Percentiles rank a stretch among this genome's conserved stretches.
phyloP scores from a whole-genome alignment of 306 rosid genomes.

The Glycine latifolia region DNA sequence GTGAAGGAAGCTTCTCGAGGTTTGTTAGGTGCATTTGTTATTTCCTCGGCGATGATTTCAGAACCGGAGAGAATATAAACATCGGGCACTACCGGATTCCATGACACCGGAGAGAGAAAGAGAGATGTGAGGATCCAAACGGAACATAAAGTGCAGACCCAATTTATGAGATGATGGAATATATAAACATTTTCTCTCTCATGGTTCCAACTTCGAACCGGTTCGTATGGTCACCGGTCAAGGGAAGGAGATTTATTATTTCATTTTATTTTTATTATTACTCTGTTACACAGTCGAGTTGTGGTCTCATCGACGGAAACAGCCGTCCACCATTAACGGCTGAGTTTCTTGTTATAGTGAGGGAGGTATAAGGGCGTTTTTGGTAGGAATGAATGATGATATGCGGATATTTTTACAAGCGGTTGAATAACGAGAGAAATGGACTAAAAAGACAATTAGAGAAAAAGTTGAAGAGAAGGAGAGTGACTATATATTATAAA shows the following conservation, averaged over 20 bases:
- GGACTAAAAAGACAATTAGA: no score
- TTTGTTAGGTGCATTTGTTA: slow-evolving; percentile 47
- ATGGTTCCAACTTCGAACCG: slow-evolving; percentile 48
- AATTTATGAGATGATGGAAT: slow-evolving; percentile 62
- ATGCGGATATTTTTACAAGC: no score
- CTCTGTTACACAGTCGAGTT: background rate
- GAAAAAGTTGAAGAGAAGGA: no score
- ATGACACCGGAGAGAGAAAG: slow-evolving; percentile 39
- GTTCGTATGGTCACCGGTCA: slow-evolving; percentile 67
- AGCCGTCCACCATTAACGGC: slow-evolving; percentile 52
- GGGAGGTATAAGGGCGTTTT: background rate
- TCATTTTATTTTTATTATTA: background rate
- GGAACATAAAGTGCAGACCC: slow-evolving; percentile 61
- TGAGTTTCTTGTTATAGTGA: slow-evolving; percentile 16
- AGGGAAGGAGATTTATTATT: slow-evolving; percentile 42
- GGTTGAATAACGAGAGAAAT: no score
- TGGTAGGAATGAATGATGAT: background rate
- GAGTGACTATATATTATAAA: no score
- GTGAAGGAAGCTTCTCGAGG: slow-evolving; percentile 26
- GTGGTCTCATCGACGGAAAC: slow-evolving; percentile 57
- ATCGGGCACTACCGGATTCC: slow-evolving; percentile 48
- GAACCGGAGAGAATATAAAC: slow-evolving; percentile 36
- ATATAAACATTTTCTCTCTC: slow-evolving; percentile 67
- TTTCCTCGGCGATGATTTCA: slow-evolving; percentile 39
- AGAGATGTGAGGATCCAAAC: slow-evolving; percentile 50